Conservation (phyloP, 2,329 filamentous ascomycete genomes). For the Talaromyces sp. region DNA sequence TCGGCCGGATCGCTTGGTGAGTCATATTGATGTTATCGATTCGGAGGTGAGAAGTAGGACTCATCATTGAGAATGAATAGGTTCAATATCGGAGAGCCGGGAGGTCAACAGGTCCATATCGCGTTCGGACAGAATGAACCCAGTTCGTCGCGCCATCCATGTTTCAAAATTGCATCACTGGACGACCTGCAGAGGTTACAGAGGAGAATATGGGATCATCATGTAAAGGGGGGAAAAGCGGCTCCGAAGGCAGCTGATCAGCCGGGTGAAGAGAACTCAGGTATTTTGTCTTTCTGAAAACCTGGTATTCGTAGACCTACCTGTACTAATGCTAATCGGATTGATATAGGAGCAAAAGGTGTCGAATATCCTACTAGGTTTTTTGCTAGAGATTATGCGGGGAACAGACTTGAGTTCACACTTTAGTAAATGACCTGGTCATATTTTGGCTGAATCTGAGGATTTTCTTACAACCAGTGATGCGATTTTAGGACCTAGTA, state of each 20-base stretch:
- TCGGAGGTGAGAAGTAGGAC: neutral
- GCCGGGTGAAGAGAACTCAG: conserved; percentile 50
- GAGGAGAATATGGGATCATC: conserved; percentile 52
- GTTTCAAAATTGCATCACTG: conserved; percentile 52
- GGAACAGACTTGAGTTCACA: conserved; percentile 55
- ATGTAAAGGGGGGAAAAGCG: conserved; percentile 45
- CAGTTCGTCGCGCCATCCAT: conserved; percentile 53
- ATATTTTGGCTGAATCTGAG: neutral
- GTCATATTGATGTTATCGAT: conserved; percentile 1
- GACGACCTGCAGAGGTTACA: conserved; percentile 51
- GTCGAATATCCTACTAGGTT: conserved; percentile 61
- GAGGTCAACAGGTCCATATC: conserved; percentile 58
- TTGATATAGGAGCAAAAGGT: conserved; percentile 46
- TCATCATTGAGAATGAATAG: conserved; percentile 19
- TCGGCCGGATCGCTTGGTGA: conserved; percentile 54
- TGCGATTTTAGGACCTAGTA: neutral
- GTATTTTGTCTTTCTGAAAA: conserved; percentile 26
- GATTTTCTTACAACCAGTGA: neutral
- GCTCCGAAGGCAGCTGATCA: conserved; percentile 55
- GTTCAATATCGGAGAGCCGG: conserved; percentile 55
- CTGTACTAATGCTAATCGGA: conserved; percentile 17
- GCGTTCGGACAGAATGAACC: conserved; percentile 45
- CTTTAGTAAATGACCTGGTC: conserved; percentile 28
- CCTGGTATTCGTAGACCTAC: neutral
- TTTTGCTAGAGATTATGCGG: conserved; percentile 59